phyloP scores from a whole-genome alignment of 2,329 filamentous ascomycete species.

The Ambrosiella xylebori region DNA sequence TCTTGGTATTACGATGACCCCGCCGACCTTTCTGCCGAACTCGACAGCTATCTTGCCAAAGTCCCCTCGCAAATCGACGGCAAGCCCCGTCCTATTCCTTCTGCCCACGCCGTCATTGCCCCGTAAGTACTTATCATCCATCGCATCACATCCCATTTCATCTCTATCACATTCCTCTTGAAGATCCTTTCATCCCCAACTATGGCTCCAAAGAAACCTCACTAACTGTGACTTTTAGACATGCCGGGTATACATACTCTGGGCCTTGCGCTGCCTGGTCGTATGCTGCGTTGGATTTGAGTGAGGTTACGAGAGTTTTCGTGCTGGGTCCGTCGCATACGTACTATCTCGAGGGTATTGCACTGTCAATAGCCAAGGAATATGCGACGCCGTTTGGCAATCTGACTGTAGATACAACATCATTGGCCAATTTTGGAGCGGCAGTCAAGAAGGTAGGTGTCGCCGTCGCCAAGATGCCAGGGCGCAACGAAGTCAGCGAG shows the following conservation, averaged over 20 bases:
- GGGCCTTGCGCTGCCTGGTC: constrained; percentile 87
- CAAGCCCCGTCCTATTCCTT: constrained; percentile 44
- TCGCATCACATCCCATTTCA: constrained; percentile 1
- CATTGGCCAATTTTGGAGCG: constrained; percentile 31
- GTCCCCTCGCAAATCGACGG: constrained; percentile 52
- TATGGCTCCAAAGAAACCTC: not conserved
- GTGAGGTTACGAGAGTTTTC: constrained; percentile 70
- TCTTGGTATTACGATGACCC: constrained; percentile 65
- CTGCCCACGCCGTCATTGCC: constrained; percentile 74
- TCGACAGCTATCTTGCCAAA: constrained; percentile 55
- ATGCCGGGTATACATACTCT: constrained; percentile 87
- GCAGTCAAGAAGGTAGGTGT: constrained; percentile 23
- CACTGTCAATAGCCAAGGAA: constrained; percentile 51
- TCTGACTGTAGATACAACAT: constrained; percentile 44
- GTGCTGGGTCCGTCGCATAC: constrained; percentile 87
- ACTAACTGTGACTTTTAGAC: constrained; percentile 33
- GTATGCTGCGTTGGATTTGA: constrained; percentile 75
- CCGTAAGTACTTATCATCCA: constrained; percentile 46
- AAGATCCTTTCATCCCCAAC: not conserved
- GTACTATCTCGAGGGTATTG: constrained; percentile 59
- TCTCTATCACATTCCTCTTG: not conserved
- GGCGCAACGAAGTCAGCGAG: constrained; percentile 55
- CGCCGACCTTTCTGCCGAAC: constrained; percentile 43
- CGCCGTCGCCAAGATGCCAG: constrained; percentile 39
- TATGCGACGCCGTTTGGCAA: constrained; percentile 63